Evolutionary conservation across 352 stramenopile species (phyloP), one percentile per base, ranked within the genome.

Genomic region (Aphanomyces invadans): DNA sequence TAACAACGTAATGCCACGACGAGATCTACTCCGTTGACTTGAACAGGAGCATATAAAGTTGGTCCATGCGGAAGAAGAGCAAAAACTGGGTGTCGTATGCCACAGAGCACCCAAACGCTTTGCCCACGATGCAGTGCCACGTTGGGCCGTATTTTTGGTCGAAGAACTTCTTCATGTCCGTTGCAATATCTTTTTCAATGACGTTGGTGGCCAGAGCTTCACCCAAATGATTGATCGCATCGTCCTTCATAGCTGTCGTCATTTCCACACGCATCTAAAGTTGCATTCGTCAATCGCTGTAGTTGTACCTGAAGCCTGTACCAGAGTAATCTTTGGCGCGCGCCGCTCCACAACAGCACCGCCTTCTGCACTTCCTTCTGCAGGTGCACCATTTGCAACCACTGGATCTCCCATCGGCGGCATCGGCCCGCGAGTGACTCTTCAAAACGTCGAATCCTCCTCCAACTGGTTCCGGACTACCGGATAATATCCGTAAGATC

Each of bases 111-210:
- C 86, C 88, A 61, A 95, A 96, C 59, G 82, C 83, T 71, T 90
- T 89, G 54, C 88, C 87, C 4, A 94, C 86, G 77, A 98, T 98
- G 69, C 94, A 97, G 74, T 98, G 94, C 91, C 92, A 98, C 36
- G 90, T 98, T 25, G 87, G 88, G 38, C 82, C 86, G 74, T 96
- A 91, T 69, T 96, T 97, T 73, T 98, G 97, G 77, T 99, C 96
- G 73, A 99, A 99, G 77, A 98, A 96, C 76, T 99, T 99, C 75
- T 99, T 99, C 76, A 99, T 98, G 71, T 98, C 97, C 28, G 96
- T 97, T 32, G 96, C 95, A 69, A 99, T 97, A 74, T 99, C 96
- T 78, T 98, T 90, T 65, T 90, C 77, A 32, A 90, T 90, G n/a
- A 73, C 73, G 4, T 72, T 82, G 28, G 69, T 57, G 32, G 75